Base-by-base conservation (phyloP, 1,284 basidiomycete species). In the Papiliotrema laurentii region DNA sequence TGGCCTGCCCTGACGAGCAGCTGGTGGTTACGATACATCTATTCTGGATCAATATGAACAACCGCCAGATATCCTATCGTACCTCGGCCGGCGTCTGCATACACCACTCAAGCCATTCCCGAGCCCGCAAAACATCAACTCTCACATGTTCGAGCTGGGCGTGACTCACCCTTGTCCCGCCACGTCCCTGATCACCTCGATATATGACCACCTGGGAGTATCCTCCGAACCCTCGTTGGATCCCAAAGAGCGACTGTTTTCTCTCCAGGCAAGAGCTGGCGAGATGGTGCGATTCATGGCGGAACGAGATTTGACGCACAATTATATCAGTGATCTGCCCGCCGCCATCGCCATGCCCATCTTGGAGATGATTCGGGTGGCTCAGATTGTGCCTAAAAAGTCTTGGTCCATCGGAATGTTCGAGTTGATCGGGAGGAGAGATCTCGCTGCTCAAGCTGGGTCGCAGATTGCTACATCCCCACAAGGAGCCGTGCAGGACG, bases 281-380 rank as follows among this genome's bases (percentile, higher is more conserved):
- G 40, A 34, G 5, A 48, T 52, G 5, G 7, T 53, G 16, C 19
- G 37, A 14, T 70, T 75, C 24, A 80, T 92, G 74, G 78, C 89
- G 24, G 68, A 75, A 1, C 63, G 75, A 13, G 69, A 77, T 3
- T 74, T 83, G 38, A 79, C 78, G 46, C 63, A 69, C 16, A 78
- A 76, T 55, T 83, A 58, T 63, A 81, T 72, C 69, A 79, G 59
- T 60, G 57, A 65, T 21, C 51, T 80, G 2, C 83, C 89, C 1
- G 69, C 88, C 5, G 87, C 87, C 0, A 73, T 94, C 16, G 81
- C 85, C 1, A 76, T 89, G 7, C 91, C 92, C 0, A 74, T 97
- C 4, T 76, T 83, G 46, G 93, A 97, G 69, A 87, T 87, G 5
- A 76, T 88, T 22, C 76, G 89, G 46, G 83, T 84, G 10, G 89